A percentile compares a stretch with the other conserved stretches of the same genome.
Evolutionary conservation across 352 stramenopile species (phyloP).

Genomic region (Phytopythium boreale): DNA sequence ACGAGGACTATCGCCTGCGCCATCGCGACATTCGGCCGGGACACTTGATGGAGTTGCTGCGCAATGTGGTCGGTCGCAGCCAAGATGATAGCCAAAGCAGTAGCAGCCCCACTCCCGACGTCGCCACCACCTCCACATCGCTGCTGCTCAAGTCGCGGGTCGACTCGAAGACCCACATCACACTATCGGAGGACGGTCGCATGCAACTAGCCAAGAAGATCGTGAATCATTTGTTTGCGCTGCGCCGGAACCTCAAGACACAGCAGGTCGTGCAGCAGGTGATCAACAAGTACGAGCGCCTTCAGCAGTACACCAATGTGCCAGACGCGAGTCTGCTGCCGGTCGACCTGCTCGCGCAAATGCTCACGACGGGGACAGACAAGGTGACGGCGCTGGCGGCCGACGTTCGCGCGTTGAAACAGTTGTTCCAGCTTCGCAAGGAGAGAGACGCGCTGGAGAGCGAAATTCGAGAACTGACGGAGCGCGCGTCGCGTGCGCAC

Average conservation of each 20-base stretch:
- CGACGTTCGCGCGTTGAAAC: conserved; percentile 68
- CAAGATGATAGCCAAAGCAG: conserved; percentile 9
- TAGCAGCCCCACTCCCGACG: conserved; percentile 13
- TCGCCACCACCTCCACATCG: conserved; percentile 22
- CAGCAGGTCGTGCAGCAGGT: conserved; percentile 58
- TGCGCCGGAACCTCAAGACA: conserved; percentile 46
- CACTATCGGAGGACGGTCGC: conserved; percentile 32
- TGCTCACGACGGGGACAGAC: conserved; percentile 23
- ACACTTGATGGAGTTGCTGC: conserved; percentile 63
- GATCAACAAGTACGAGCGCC: conserved; percentile 68
- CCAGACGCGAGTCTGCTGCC: conserved; percentile 53
- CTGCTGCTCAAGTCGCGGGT: conserved; percentile 57
- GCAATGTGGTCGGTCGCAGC: conserved; percentile 10
- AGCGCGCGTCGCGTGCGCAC: conserved; percentile 31
- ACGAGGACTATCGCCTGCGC: conserved; percentile 71
- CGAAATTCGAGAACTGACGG: conserved; percentile 30
- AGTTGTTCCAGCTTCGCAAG: conserved; percentile 67
- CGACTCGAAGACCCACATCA: conserved; percentile 19
- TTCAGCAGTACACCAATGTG: conserved; percentile 50
- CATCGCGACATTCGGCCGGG: conserved; percentile 64
- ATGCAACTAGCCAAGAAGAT: conserved; percentile 56
- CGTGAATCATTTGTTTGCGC: conserved; percentile 36
- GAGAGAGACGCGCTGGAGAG: conserved; percentile 30
- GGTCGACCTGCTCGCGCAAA: conserved; percentile 33
- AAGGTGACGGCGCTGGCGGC: conserved; percentile 56